Base-by-base conservation (phyloP, 257 asterid species). In the Solanum bulbocastanum region DNA sequence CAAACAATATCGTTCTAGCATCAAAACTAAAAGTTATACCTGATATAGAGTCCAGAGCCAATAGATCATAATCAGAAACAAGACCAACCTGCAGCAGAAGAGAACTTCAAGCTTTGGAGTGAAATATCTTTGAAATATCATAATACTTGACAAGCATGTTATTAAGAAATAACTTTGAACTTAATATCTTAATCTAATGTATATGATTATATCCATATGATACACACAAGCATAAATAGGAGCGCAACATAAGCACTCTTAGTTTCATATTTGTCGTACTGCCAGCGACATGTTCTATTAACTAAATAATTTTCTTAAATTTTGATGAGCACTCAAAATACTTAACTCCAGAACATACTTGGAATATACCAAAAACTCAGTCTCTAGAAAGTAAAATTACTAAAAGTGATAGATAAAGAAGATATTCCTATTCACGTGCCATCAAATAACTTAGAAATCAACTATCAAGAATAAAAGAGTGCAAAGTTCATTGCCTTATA, bases 41-140 rank as follows among this genome's bases (percentile, higher is more conserved):
- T 93, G 98, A 96, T 92, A 96, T 85, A 71, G 98, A 94, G 87
- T 94, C 98, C 90, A 94, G 88, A n/a, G 98, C 98, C 89, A 95
- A 88, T 85, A 94, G 91, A 89, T 95, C 98, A 68, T 92, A 94
- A 91, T 95, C 98, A 5, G 98, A 94, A 88, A 94, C 97, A 65
- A 95, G 92, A 90, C 98, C 98, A 85, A 94, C 95, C 97, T 94
- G 95, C 91, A 93, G 58, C 68, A 91, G 75, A 69, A 88, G 66
- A 90, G 32, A 37, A 36, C 40, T 42, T 60, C 86, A 65, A 42
- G 9, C 37, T 78, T 40, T 23, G 4, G 84, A 40, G 62, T 13
- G n/a, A 78, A 25, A 8, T 13, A 76, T 76, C 83, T n/a, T 39
- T 76, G 60, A 76, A 39, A 13, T 78, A 78, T 42, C 62, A 25